A percentile compares a stretch with the other conserved stretches of the same genome.
phyloP scores from a whole-genome alignment of 345 rosid species.

The Mercurialis annua region DNA sequence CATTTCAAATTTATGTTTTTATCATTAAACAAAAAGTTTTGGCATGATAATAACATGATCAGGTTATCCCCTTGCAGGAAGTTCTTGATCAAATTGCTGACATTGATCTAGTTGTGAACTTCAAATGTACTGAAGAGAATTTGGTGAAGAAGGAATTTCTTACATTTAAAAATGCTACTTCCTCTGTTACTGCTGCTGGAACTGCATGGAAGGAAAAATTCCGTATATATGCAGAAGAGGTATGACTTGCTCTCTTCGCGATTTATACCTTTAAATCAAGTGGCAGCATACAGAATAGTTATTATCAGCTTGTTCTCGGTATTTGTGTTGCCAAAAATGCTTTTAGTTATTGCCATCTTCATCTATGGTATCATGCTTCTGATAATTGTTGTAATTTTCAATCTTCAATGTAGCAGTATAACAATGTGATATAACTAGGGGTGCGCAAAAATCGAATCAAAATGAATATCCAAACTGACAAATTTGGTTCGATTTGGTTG shows the following conservation, averaged over 20 bases:
- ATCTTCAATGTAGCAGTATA: neutral
- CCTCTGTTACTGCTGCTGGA: conserved; percentile 34
- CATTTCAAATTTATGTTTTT: neutral
- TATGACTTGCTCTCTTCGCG: conserved; percentile 6
- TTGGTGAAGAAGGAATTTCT: conserved; percentile 31
- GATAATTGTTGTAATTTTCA: neutral
- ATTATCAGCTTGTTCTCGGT: neutral
- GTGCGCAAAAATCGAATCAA: no score
- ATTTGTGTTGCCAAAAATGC: neutral
- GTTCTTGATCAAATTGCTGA: conserved; percentile 78
- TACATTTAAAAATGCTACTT: conserved; percentile 27
- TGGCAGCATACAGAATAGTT: neutral
- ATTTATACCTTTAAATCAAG: neutral
- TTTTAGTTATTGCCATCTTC: neutral
- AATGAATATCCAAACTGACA: no score
- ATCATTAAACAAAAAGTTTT: neutral
- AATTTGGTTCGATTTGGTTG: no score
- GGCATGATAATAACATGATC: neutral
- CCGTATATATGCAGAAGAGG: conserved; percentile 54
- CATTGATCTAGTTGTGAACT: conserved; percentile 81
- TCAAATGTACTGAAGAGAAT: conserved; percentile 50
- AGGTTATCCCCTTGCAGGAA: conserved; percentile 50
- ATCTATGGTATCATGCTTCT: neutral
- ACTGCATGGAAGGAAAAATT: conserved; percentile 46
- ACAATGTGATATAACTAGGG: no score